Base-by-base conservation (phyloP, 345 rosid genomes). In the Eucalyptus pauciflora region DNA sequence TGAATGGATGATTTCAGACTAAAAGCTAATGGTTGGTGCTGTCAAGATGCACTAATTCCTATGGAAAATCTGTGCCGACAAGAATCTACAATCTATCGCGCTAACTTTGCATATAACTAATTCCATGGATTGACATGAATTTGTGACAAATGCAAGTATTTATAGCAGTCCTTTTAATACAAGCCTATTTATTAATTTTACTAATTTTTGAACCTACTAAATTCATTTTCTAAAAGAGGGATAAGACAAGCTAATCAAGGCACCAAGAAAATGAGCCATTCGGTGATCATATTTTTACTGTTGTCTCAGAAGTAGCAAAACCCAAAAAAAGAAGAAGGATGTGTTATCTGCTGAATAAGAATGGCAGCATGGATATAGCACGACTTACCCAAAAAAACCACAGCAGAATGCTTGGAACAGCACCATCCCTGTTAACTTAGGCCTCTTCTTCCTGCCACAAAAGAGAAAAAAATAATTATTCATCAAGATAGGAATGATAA, bases 361-460 rank as follows among this genome's bases (percentile, higher is more conserved):
- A 27, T 15, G 46, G 37, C 13, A 71, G 48, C 50, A 13, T 41
- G 85, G 25, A 50, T 87, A 12, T 17, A 31, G 64, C 43, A 88
- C 24, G 15, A 69, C 92, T 76, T 89, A 95, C 97, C 96, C 97
- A 41, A 94, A 52, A 86, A 90, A 64, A 7, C 93, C 96, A 51
- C 93, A 92, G 46, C 94, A 89, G 90, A 94, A 90, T 56, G 95
- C 93, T 90, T 90, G 94, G 54, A 92, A 86, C 17, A 92, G 80
- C n/a, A 95, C 62, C 27, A 29, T 90, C 93, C 94, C 91, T 37
- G 94, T 94, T 60, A 94, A 76, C 86, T 94, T 94, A 64, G 94
- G 95, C 90, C 93, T 93, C 86, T 48, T 89, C 31, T 92, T 90
- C 94, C 96, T 94, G 90, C 12, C 86, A 87, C 56, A 43, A 25